Percentiles rank a stretch among this genome's conserved stretches.
Conservation (phyloP, 305 asterid genomes). For the Vinca major region DNA sequence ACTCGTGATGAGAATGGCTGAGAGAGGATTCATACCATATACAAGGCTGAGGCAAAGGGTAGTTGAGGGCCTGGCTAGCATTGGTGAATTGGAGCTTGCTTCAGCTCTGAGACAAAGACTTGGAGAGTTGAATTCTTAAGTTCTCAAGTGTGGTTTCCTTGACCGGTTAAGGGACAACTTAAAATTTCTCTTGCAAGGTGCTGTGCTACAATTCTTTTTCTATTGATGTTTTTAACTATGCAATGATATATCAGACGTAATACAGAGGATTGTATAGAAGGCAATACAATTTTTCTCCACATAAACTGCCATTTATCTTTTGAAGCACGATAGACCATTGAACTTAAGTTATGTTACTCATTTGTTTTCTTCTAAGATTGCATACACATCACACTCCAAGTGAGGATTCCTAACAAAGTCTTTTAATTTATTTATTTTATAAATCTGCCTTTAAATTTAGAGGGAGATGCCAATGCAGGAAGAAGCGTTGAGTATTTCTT, state of each 20-base stretch:
- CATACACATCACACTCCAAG: neutral
- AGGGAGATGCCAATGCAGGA: neutral
- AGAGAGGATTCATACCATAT: constrained; percentile 61
- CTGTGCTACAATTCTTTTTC: neutral
- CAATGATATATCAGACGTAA: neutral
- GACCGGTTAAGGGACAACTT: neutral
- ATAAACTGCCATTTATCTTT: neutral
- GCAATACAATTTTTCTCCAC: neutral
- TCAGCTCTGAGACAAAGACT: constrained; percentile 49
- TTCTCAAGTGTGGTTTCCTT: neutral
- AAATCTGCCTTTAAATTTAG: neutral
- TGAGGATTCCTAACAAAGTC: neutral
- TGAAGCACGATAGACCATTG: neutral
- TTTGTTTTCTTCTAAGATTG: neutral
- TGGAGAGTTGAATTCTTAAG: constrained; percentile 46
- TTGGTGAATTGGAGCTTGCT: constrained; percentile 57
- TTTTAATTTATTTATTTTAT: too few species aligned
- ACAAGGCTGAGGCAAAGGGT: constrained; percentile 53
- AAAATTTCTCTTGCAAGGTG: neutral
- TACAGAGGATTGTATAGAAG: neutral
- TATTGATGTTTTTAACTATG: neutral
- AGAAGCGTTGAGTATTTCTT: neutral
- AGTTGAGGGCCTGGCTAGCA: constrained; percentile 49
- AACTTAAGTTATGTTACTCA: neutral
- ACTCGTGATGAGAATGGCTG: constrained; percentile 47